Evolutionary conservation across 208 protist genomes (phyloP).

Genomic region (Leishmania amazonensis): DNA sequence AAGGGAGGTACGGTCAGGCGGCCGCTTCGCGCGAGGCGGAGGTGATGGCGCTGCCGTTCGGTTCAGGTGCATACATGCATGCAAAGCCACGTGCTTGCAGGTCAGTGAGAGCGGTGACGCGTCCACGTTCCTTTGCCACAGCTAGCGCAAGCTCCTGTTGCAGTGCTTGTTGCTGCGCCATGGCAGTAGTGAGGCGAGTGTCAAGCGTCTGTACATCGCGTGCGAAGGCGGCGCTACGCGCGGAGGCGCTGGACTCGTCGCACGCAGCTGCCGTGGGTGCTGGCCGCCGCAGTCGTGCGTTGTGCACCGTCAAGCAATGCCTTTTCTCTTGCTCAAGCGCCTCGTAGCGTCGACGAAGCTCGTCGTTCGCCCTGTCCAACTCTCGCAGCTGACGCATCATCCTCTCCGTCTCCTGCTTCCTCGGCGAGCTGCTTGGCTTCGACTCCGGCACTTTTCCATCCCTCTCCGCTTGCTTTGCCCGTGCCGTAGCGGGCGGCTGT

Average conservation of each 20-base stretch:
- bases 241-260: neutral
- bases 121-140: slow-evolving; percentile 13
- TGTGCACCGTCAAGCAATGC: slow-evolving; percentile 8
- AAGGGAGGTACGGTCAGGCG: neutral
- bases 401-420: neutral
- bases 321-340: slow-evolving; percentile 5
- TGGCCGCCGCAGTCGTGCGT: slow-evolving; percentile 21
- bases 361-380: slow-evolving; percentile 20
- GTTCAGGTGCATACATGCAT: neutral
- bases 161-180: slow-evolving; percentile 10
- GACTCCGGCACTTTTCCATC: neutral
- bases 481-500: neutral
- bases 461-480: neutral
- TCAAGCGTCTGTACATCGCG: neutral
- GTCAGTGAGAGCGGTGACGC: slow-evolving; percentile 3
- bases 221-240: slow-evolving; percentile 5
- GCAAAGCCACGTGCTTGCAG: slow-evolving; percentile 1
- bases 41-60: neutral
- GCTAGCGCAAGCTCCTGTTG: slow-evolving; percentile 5
- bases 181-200: neutral
- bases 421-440: neutral
- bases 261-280: neutral
- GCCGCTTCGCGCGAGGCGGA: neutral
- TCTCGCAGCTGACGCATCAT: slow-evolving; percentile 16
- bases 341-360: slow-evolving; percentile 11